Conservation (phyloP, 2,329 filamentous ascomycete genomes). For the Aspergillus udagawae region DNA sequence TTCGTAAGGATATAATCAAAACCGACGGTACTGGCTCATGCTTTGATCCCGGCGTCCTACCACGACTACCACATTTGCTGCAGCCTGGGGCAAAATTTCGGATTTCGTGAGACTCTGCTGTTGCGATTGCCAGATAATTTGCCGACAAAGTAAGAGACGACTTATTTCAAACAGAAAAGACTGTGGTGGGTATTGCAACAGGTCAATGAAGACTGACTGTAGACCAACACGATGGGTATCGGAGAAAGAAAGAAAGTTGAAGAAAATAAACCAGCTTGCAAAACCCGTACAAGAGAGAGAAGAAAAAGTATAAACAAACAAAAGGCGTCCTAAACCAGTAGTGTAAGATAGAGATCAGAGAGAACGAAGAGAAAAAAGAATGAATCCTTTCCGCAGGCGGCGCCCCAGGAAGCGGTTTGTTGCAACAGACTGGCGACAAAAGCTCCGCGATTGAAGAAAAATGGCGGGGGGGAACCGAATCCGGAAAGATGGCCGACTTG, state of each 20-base stretch:
- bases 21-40: constrained; percentile 9
- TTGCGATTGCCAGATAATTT: not conserved
- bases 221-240: not conserved
- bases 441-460: not conserved
- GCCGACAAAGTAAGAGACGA: not conserved
- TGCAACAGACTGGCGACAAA: not conserved
- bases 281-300: not conserved
- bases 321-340: not conserved
- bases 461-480: not conserved
- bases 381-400: not conserved
- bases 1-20: constrained; percentile 5
- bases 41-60: not conserved
- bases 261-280: not conserved
- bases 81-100: not conserved
- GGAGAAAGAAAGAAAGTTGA: not conserved
- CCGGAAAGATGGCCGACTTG: not conserved
- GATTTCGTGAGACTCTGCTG: not conserved
- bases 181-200: not conserved
- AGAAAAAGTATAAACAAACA: not conserved
- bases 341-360: not conserved
- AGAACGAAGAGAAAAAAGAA: not conserved
- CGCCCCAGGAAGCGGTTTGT: not conserved
- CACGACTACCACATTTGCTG: not conserved
- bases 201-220: not conserved
- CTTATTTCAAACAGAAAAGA: constrained; percentile 4